A percentile compares a stretch with the other conserved stretches of the same genome.
These are phyloP conservation scores for Zygotorulaspora chibaensis DNA, from an alignment of 805 yeast species.

Conservation along the genomic window DNA sequence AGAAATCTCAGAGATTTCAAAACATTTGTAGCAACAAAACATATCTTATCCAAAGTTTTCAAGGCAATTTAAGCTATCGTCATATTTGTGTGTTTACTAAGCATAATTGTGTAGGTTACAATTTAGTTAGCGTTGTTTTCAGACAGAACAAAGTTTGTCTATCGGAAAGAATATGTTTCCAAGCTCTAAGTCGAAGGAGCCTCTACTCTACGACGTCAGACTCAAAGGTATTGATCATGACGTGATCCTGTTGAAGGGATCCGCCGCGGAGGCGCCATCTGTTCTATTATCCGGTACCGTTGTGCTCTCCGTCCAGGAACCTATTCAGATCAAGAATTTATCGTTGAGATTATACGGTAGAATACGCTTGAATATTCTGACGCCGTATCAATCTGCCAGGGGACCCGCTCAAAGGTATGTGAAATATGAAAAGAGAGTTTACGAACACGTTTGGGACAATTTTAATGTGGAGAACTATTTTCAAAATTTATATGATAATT, in stretches of 20 bases:
- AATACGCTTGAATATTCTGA: conserved; percentile 61
- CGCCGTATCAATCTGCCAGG: conserved; percentile 44
- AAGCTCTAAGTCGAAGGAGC: conserved; percentile 28
- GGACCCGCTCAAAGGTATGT: conserved; percentile 44
- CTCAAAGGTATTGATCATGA: conserved; percentile 67
- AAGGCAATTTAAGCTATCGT: not conserved
- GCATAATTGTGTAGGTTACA: not conserved
- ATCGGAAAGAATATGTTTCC: conserved; percentile 10
- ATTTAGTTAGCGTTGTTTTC: not conserved
- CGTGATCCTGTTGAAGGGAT: conserved; percentile 76
- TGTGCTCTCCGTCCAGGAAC: conserved; percentile 70
- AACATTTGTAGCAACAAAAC: not conserved
- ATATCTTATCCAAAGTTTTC: too few species aligned
- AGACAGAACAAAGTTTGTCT: not conserved
- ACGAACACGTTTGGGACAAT: conserved; percentile 76
- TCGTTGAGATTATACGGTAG: conserved; percentile 63
- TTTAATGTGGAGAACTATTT: conserved; percentile 47
- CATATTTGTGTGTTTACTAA: not conserved
- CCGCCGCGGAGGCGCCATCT: conserved; percentile 71
- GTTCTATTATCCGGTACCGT: conserved; percentile 73
- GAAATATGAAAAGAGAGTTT: conserved; percentile 57
- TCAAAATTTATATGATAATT: conserved; percentile 28
- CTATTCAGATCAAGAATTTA: conserved; percentile 62
- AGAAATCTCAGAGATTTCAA: too few species aligned
- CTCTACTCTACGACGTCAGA: conserved; percentile 48